Conservation (phyloP, 495 filamentous ascomycete genomes). For the Podospora pseudoanserina region DNA sequence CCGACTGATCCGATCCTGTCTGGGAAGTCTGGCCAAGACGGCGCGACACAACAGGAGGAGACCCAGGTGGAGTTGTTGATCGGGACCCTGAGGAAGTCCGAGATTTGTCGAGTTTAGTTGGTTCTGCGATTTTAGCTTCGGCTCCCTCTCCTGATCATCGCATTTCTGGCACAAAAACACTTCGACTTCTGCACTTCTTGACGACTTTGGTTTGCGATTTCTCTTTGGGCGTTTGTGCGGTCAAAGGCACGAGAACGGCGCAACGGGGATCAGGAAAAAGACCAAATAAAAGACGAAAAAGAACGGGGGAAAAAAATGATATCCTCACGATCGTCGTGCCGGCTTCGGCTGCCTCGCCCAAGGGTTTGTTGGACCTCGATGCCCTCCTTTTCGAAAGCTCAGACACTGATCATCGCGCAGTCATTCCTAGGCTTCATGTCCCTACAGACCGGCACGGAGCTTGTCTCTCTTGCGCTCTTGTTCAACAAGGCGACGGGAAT, state of each 20-base stretch:
- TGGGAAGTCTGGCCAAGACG: not conserved
- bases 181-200: not conserved
- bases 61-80: not conserved
- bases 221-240: not conserved
- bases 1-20: slow-evolving; percentile 8
- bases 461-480: slow-evolving; percentile 72
- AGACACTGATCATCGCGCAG: slow-evolving; percentile 36
- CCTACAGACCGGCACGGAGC: slow-evolving; percentile 77
- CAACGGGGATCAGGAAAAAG: not conserved
- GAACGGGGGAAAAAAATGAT: slow-evolving; percentile 18
- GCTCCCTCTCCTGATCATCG: not conserved
- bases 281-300: not conserved
- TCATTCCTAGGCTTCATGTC: slow-evolving; percentile 80
- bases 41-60: not conserved
- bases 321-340: slow-evolving; percentile 20
- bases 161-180: not conserved
- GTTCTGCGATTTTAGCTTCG: not conserved
- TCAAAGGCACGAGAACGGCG: not conserved
- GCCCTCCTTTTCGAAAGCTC: not conserved
- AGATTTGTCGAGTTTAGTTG: slow-evolving; percentile 2
- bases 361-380: slow-evolving; percentile 26
- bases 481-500: slow-evolving; percentile 86
- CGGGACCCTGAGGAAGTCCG: slow-evolving; percentile 11
- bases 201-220: not conserved
- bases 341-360: slow-evolving; percentile 35